Evolutionary conservation across 495 filamentous ascomycete species (phyloP), one percentile per base, ranked within the genome.

Genomic region (Neurospora sp.): DNA sequence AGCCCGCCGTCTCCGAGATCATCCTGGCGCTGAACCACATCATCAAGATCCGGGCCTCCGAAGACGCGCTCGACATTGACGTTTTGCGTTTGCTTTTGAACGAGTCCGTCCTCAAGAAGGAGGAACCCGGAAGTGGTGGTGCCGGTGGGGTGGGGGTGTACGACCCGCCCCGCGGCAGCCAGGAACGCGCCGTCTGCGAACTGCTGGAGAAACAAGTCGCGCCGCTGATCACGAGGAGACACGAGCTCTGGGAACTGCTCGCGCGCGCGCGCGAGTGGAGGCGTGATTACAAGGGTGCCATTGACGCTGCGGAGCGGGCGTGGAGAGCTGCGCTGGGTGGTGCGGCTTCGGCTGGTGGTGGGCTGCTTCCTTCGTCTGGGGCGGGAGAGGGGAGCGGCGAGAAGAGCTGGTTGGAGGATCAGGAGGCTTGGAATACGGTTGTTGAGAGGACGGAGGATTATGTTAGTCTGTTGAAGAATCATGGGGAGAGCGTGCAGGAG

Each of bases 271-370:
- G 90, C 20, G 82, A 91, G 12, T 96, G 91, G 87, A 86, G 88
- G 18, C 79, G 87, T 9, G 89, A 89, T 38, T 93, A 91, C 4
- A 81, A 81, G 0, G 89, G 89, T 35, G 92, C 94, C 4, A 83
- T 99, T 1, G 92, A 92, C 35, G 92, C 92, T 0, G 88, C 94
- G 3, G 96, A 98, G 84, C 94, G 92, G 79, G 93, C 92, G 3
- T 98, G 94, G 94, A 87, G 96, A 0, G 89, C 91, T 3, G 85
- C 88, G 1, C 79, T 88, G 40, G 87, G 86, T 62, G 81, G 81
- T 1, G 54, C 14, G 27, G 14, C n/a, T n/a, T n/a, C 23, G 10
- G 80, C 77, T 12, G 78, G 79, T 5, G 76, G 75, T 35, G 35
- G 35, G 2, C 59, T 77, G 20, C 2, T 70, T 11, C 39, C 66